A percentile compares a stretch with the other conserved stretches of the same genome.
Evolutionary conservation across 2,329 filamentous ascomycete species (phyloP).

Genomic region (Talaromyces sp.): DNA sequence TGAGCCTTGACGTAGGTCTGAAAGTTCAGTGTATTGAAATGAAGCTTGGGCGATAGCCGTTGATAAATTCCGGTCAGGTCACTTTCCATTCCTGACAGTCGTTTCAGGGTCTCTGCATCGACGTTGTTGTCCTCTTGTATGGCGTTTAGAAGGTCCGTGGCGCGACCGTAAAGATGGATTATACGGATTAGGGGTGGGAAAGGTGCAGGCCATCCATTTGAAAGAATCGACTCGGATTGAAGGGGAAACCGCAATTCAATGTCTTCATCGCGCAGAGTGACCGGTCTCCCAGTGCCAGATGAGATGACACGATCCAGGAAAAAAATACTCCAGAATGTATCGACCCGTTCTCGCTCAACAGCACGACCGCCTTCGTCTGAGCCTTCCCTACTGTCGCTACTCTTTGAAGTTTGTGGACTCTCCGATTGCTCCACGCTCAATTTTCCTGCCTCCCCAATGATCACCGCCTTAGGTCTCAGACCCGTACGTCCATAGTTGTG

Average conservation of each 20-base stretch:
- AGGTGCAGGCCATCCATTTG: slow-evolving; percentile 67
- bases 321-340: slow-evolving; percentile 88
- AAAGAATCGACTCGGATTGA: slow-evolving; percentile 46
- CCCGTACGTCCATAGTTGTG: slow-evolving; percentile 51
- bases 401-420: slow-evolving; percentile 31
- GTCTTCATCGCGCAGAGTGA: slow-evolving; percentile 77
- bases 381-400: background rate
- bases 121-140: slow-evolving; percentile 67
- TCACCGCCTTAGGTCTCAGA: slow-evolving; percentile 53
- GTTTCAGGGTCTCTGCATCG: slow-evolving; percentile 66
- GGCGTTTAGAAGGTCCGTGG: slow-evolving; percentile 79
- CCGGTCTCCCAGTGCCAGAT: slow-evolving; percentile 76
- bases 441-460: slow-evolving; percentile 37
- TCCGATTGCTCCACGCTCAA: slow-evolving; percentile 41
- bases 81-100: slow-evolving; percentile 71
- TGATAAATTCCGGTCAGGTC: slow-evolving; percentile 73
- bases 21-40: slow-evolving; percentile 83
- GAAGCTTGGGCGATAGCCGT: slow-evolving; percentile 65
- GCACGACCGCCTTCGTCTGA: slow-evolving; percentile 41
- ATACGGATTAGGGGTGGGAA: slow-evolving; percentile 78
- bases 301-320: slow-evolving; percentile 83
- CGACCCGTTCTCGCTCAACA: slow-evolving; percentile 73
- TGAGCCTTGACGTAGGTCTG: slow-evolving; percentile 75
- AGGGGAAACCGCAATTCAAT: slow-evolving; percentile 71
- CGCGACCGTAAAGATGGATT: slow-evolving; percentile 77